Percentiles rank a stretch among this genome's conserved stretches.
Evolutionary conservation across 1,284 basidiomycete genomes (phyloP).

Genomic region (Uromyces viciae-fabae): DNA sequence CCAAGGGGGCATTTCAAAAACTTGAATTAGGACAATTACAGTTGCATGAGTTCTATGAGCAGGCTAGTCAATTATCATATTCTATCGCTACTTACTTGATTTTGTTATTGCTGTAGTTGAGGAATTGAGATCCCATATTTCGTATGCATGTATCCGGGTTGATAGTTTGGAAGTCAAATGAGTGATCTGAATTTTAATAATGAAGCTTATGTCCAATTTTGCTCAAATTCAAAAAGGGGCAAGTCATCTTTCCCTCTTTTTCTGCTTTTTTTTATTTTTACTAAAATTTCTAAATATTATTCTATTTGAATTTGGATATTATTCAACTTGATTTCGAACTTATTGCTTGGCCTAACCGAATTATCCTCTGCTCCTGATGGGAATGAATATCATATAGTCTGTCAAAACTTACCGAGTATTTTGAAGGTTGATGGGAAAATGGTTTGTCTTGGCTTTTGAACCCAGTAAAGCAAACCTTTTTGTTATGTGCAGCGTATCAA

Average conservation of each 20-base stretch:
- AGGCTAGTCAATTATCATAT: conserved; percentile 47
- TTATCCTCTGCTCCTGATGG: neutral
- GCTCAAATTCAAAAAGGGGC: conserved; percentile 49
- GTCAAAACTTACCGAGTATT: conserved; percentile 46
- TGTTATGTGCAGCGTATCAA: neutral
- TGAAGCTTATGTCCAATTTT: conserved; percentile 47
- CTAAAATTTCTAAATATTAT: neutral
- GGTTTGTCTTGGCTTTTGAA: conserved; percentile 40
- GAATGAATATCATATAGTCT: neutral
- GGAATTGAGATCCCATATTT: no score
- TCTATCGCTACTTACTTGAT: no score
- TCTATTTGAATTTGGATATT: no score
- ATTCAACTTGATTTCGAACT: neutral
- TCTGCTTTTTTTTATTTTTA: neutral
- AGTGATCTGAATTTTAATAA: conserved; percentile 51
- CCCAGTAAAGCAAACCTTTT: neutral
- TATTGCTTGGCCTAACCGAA: neutral
- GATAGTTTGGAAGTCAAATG: conserved; percentile 50
- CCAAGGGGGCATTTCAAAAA: conserved; percentile 54
- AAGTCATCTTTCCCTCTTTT: conserved; percentile 6
- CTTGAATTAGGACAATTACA: conserved; percentile 54
- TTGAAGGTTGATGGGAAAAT: conserved; percentile 51
- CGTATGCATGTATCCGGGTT: neutral
- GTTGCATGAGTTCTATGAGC: conserved; percentile 53
- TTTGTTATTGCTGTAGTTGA: neutral